These are phyloP conservation scores for Jacaranda copaia DNA, from an alignment of 257 asterid genomes.

Conservation along the genomic window DNA sequence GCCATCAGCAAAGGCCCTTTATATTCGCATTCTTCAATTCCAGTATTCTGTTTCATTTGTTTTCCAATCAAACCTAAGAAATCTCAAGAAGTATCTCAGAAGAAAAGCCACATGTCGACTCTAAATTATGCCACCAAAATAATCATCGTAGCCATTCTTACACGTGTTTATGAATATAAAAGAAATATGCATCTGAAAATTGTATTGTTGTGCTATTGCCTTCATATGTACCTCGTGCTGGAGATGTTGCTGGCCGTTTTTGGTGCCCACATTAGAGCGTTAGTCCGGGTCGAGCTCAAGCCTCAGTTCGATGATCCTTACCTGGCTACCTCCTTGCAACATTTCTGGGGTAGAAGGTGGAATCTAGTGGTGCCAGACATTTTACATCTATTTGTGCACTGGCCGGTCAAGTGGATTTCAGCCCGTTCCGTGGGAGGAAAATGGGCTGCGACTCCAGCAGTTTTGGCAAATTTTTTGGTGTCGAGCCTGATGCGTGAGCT, in stretches of 20 bases:
- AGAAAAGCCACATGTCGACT: slow-evolving; percentile 27
- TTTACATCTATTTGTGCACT: slow-evolving; percentile 44
- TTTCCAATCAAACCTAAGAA: slow-evolving; percentile 55
- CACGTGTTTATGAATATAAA: slow-evolving; percentile 35
- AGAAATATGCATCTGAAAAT: slow-evolving; percentile 41
- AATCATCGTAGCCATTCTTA: slow-evolving; percentile 23
- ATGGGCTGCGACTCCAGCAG: slow-evolving; percentile 41
- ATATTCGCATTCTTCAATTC: slow-evolving; percentile 38
- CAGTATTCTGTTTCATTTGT: slow-evolving; percentile 49
- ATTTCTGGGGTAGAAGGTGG: slow-evolving; percentile 79
- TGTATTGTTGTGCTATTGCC: slow-evolving; percentile 39
- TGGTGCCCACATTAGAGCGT: slow-evolving; percentile 29
- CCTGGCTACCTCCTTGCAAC: slow-evolving; percentile 58
- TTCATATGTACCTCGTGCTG: slow-evolving; percentile 52
- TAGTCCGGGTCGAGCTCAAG: slow-evolving; percentile 47
- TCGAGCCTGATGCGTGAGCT: slow-evolving; percentile 78
- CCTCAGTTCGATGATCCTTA: slow-evolving; percentile 60
- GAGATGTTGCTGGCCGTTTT: slow-evolving; percentile 49
- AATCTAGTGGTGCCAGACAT: slow-evolving; percentile 58
- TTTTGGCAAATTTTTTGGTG: slow-evolving; percentile 52
- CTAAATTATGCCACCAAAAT: slow-evolving; percentile 38
- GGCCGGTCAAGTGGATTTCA: slow-evolving; percentile 36
- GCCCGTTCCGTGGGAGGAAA: neutral
- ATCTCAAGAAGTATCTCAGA: neutral
- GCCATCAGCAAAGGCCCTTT: slow-evolving; percentile 58